Percentiles rank a stretch among this genome's conserved stretches.
phyloP scores from a whole-genome alignment of 2,329 filamentous ascomycete genomes.

The Hymenotorrendiella dingleyae region DNA sequence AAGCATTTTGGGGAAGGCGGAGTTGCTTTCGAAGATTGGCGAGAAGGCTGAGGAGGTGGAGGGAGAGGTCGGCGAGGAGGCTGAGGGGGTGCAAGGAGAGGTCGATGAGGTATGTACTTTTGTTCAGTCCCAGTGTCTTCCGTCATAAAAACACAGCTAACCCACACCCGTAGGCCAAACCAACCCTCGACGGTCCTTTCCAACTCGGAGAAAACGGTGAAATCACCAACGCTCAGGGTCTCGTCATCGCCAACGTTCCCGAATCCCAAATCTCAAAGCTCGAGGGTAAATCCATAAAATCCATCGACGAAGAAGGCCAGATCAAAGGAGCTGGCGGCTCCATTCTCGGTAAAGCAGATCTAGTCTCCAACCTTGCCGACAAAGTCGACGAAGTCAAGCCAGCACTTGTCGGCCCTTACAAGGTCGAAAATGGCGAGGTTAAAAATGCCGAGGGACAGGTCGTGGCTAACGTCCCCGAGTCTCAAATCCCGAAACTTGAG shows the following conservation, averaged over 20 bases:
- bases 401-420: conserved; percentile 37
- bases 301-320: conserved; percentile 53
- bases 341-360: conserved; percentile 30
- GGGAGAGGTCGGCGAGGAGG: too few species aligned
- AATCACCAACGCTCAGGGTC: conserved; percentile 47
- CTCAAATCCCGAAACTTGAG: conserved; percentile 56
- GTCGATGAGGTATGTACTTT: too few species aligned
- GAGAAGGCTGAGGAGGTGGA: conserved; percentile 22
- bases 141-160: too few species aligned
- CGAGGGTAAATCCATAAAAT: conserved; percentile 58
- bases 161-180: too few species aligned
- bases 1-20: conserved; percentile 29
- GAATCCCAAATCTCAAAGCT: conserved; percentile 38
- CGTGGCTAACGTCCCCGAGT: conserved; percentile 57
- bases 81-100: too few species aligned
- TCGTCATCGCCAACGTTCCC: conserved; percentile 45
- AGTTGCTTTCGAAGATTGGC: conserved; percentile 30
- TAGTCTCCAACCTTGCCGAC: conserved; percentile 30
- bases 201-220: conserved; percentile 45
- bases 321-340: too few species aligned
- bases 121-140: too few species aligned
- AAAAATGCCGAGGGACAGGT: conserved; percentile 29
- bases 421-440: conserved; percentile 40
- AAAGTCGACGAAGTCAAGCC: conserved; percentile 21
- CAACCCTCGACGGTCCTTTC: conserved; percentile 46